Evolutionary conservation across 495 filamentous ascomycete genomes (phyloP).

Genomic region (Hypoxylon lenormandii): DNA sequence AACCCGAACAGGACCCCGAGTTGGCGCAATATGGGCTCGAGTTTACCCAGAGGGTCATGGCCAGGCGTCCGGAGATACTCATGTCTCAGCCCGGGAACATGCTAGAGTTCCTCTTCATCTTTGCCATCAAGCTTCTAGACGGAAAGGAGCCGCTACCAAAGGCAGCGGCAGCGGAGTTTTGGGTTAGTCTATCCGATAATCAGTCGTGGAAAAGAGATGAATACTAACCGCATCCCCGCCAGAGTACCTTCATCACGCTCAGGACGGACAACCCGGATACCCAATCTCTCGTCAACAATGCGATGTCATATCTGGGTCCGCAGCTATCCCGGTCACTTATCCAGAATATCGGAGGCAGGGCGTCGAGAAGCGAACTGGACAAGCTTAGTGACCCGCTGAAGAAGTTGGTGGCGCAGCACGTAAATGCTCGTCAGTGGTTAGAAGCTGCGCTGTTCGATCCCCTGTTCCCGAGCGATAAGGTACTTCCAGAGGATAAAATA

Average conservation of each 20-base stretch:
- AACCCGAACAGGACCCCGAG: conserved; percentile 78
- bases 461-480: conserved; percentile 71
- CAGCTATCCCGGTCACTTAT: conserved; percentile 70
- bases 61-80: conserved; percentile 70
- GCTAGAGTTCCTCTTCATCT: conserved; percentile 78
- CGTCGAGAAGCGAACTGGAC: conserved; percentile 80
- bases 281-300: conserved; percentile 62
- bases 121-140: conserved; percentile 76
- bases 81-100: conserved; percentile 63
- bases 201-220: conserved; percentile 35
- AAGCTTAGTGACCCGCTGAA: conserved; percentile 80
- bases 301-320: conserved; percentile 70
- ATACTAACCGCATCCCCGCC: conserved; percentile 43
- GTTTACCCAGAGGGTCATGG: conserved; percentile 76
- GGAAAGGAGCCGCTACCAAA: conserved; percentile 84
- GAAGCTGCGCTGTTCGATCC: conserved; percentile 65
- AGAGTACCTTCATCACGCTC: conserved; percentile 63
- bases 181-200: conserved; percentile 66
- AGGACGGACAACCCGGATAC: conserved; percentile 56
- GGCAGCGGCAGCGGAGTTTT: conserved; percentile 80
- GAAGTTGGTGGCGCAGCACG: conserved; percentile 75
- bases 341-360: conserved; percentile 78
- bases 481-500: conserved; percentile 70
- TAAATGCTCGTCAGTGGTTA: conserved; percentile 71
- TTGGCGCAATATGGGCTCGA: conserved; percentile 51